phyloP scores from a whole-genome alignment of 2,329 filamentous ascomycete genomes.

The Stemphylium vesicarium region DNA sequence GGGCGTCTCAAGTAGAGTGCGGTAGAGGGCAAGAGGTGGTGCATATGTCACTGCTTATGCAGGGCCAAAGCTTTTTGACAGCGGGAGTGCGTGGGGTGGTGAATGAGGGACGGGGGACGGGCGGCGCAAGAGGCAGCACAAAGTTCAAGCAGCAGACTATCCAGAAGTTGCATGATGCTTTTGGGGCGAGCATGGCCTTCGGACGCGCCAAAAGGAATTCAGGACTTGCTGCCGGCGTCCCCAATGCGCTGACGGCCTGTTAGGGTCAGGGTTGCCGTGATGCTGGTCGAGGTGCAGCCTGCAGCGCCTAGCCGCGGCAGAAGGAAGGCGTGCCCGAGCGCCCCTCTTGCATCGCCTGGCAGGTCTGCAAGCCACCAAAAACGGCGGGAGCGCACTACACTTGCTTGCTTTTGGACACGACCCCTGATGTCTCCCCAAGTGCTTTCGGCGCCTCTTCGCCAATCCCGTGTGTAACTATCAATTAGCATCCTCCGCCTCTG shows the following conservation, averaged over 20 bases:
- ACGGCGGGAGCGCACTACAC: constrained; percentile 8
- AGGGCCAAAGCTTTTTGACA: constrained; percentile 16
- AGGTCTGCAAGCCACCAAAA: constrained; percentile 7
- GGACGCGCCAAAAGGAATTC: constrained; percentile 20
- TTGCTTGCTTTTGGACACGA: constrained; percentile 5
- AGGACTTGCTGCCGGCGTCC: constrained; percentile 3
- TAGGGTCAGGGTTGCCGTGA: constrained; percentile 3
- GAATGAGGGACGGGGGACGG: not conserved
- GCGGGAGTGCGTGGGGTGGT: constrained; percentile 28
- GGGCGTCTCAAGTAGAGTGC: not conserved
- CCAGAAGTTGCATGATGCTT: constrained; percentile 17
- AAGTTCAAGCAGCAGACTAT: constrained; percentile 6
- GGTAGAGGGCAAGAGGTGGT: not conserved
- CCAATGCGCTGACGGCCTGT: not conserved
- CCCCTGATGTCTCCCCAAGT: not conserved
- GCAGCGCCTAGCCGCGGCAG: constrained; percentile 9
- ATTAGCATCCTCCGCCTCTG: not conserved
- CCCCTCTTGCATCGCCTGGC: not conserved
- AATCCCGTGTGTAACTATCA: constrained; percentile 11
- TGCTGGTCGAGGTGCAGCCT: constrained; percentile 9
- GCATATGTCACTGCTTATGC: constrained; percentile 20
- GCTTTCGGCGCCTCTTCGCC: constrained; percentile 6
- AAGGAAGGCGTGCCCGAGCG: constrained; percentile 5
- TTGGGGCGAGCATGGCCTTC: constrained; percentile 16
- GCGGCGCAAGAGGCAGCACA: constrained; percentile 4